These are phyloP conservation scores for Populus pruinosa DNA, from an alignment of 345 rosid genomes.

Conservation along the genomic window DNA sequence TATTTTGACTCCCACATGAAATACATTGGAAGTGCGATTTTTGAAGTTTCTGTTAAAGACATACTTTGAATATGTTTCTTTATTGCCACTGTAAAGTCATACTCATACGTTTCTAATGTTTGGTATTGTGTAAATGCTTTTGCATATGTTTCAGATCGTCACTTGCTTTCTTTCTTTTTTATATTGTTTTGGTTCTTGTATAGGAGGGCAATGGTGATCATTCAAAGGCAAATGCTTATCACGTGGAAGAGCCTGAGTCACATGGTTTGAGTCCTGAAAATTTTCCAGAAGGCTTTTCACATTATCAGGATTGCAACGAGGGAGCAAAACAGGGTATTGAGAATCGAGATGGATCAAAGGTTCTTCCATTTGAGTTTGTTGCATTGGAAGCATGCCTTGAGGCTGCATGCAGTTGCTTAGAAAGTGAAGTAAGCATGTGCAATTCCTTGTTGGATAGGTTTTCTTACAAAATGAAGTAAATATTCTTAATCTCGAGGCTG, in stretches of 20 bases:
- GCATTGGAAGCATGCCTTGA: slow-evolving; percentile 71
- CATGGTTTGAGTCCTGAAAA: slow-evolving; percentile 26
- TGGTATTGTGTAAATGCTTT: neutral
- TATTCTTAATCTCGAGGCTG: neutral
- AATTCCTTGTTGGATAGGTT: neutral
- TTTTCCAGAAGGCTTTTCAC: slow-evolving; percentile 28
- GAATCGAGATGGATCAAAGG: slow-evolving; percentile 51
- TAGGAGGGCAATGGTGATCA: slow-evolving; percentile 58
- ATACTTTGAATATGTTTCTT: too few species aligned
- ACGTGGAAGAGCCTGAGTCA: slow-evolving; percentile 39
- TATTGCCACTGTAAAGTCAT: neutral
- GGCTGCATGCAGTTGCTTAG: slow-evolving; percentile 67
- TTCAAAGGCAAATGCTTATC: slow-evolving; percentile 38
- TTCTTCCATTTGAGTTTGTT: slow-evolving; percentile 68
- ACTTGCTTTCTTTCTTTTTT: neutral
- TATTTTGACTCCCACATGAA: neutral
- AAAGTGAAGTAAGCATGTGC: slow-evolving; percentile 42
- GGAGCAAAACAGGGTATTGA: slow-evolving; percentile 58
- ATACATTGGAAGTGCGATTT: neutral
- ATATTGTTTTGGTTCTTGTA: neutral
- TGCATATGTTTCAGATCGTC: neutral
- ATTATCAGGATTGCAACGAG: slow-evolving; percentile 31
- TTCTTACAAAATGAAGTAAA: slow-evolving; percentile 44
- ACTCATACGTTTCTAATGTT: neutral
- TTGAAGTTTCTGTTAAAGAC: neutral